Base-by-base conservation (phyloP, 75 land plant genomes). In the Cunninghamia lanceolata region DNA sequence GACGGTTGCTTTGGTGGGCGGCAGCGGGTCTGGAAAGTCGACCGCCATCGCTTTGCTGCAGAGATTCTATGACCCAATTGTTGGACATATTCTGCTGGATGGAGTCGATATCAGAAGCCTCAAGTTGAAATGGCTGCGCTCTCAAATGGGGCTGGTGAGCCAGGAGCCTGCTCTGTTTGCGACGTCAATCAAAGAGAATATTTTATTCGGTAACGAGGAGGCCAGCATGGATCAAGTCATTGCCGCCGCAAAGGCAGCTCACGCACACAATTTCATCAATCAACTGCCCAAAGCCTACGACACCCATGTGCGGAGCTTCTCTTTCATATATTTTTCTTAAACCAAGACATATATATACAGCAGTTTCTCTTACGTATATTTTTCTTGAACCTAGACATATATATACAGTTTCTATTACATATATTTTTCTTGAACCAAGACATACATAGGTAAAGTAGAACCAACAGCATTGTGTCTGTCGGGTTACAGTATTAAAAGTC, bases 111-210 rank as follows among this genome's bases (percentile, higher is more conserved):
- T 91, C 52, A 87, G 52, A 45, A 86, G 43, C 34, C 86, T 94
- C 46, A 86, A 92, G 30, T 75, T 92, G 35, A 88, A 92, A 73
- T 92, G 93, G 93, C 85, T 94, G 73, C 86, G 95, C 81, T 45
- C 88, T 0, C 91, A 91, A 38, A 91, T 94, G 45, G 95, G 95
- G n/a, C 87, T 94, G 15, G 95, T 94, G 0, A 92, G 87, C 82
- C 95, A 94, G 85, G 95, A 94, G 82, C 93, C 95, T n/a, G 88
- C 88, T 9, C 90, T 94, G 11, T 94, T 94, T 84, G 93, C 93
- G 17, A 91, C 95, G 10, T 84, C 92, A 7, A 94, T 94, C 38
- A 87, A 82, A 53, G 95, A 89, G 47, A 94, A 94, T 70, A 92
- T 94, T 76, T 50, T 91, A 16, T 94, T 91, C 84, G 92, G 93